Evolutionary conservation across 2,329 filamentous ascomycete genomes (phyloP).

Genomic region (Ascochyta rabiei): DNA sequence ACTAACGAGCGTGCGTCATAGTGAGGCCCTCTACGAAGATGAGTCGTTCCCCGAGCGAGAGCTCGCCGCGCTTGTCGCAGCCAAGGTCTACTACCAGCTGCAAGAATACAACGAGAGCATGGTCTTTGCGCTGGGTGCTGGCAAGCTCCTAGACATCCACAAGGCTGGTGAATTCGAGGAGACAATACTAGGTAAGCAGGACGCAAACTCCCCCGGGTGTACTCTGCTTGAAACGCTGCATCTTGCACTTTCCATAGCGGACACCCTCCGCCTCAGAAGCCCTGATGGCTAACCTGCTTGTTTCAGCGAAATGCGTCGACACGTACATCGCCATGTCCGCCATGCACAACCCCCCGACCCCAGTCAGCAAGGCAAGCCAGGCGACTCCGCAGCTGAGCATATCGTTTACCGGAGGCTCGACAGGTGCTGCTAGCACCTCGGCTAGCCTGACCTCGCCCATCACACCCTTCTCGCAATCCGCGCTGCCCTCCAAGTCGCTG

Average conservation of each 20-base stretch:
- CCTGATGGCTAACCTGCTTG: slow-evolving; percentile 20
- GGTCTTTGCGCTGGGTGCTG: slow-evolving; percentile 93
- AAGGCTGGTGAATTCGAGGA: slow-evolving; percentile 94
- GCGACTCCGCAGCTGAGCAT: slow-evolving; percentile 74
- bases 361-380: slow-evolving; percentile 56
- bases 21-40: slow-evolving; percentile 97
- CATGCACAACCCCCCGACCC: slow-evolving; percentile 60
- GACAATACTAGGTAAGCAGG: slow-evolving; percentile 80
- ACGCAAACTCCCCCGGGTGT: slow-evolving; percentile 8
- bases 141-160: slow-evolving; percentile 93
- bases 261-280: neutral
- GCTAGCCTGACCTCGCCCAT: slow-evolving; percentile 80
- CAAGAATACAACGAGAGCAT: slow-evolving; percentile 99
- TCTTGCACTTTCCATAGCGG: neutral
- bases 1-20: slow-evolving; percentile 52
- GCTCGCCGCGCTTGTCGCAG: slow-evolving; percentile 89
- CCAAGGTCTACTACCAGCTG: slow-evolving; percentile 98
- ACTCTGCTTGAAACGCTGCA: neutral
- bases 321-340: slow-evolving; percentile 88
- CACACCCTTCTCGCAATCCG: slow-evolving; percentile 93
- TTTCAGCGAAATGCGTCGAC: slow-evolving; percentile 85
- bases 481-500: slow-evolving; percentile 89
- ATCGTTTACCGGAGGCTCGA: slow-evolving; percentile 71
- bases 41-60: slow-evolving; percentile 91
- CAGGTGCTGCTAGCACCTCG: slow-evolving; percentile 69